Evolutionary conservation across 305 asterid species (phyloP).

Genomic region (Vinca major): DNA sequence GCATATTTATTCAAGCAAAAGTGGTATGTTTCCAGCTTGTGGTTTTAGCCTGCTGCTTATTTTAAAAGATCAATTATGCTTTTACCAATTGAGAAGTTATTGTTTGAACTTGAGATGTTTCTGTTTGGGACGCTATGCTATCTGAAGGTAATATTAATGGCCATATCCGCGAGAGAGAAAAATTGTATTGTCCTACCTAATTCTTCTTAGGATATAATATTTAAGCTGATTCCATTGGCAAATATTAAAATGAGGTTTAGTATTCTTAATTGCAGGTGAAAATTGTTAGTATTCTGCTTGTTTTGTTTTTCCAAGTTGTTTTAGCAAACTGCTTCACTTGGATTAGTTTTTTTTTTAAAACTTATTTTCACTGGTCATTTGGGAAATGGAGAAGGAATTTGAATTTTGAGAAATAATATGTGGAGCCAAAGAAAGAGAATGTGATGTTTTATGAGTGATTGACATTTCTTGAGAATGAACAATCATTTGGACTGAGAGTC

Average conservation of each 20-base stretch:
- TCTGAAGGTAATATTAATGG: neutral
- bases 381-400: no score
- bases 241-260: neutral
- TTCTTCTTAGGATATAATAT: neutral
- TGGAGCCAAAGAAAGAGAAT: no score
- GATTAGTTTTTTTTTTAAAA: no score
- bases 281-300: neutral
- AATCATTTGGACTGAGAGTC: no score
- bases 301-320: neutral
- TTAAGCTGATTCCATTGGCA: neutral
- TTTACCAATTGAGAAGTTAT: neutral
- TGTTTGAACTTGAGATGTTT: neutral
- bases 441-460: no score
- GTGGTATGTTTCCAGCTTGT: constrained; percentile 34
- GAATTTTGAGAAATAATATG: no score
- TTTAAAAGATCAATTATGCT: neutral
- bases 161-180: neutral
- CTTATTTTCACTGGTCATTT: no score
- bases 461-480: no score
- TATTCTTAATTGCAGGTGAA: neutral
- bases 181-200: neutral
- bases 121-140: neutral
- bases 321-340: neutral
- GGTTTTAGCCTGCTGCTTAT: no score
- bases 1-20: constrained; percentile 92